These are phyloP conservation scores for Uncinocarpus reesii DNA, from an alignment of 2,329 filamentous ascomycete species.

Conservation along the genomic window DNA sequence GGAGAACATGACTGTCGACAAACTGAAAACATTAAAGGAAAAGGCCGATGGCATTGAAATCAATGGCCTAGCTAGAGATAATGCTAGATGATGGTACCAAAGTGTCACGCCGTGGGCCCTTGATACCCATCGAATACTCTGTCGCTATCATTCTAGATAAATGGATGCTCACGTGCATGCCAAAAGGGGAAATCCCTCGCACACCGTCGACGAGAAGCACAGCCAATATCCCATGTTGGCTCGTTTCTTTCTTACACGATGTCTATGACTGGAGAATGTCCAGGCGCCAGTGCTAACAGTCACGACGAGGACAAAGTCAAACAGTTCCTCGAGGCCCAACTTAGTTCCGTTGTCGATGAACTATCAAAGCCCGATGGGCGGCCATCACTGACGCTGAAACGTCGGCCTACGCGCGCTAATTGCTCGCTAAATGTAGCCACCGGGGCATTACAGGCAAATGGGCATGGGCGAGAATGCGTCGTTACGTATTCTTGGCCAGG, in stretches of 20 bases:
- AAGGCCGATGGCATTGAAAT: no score
- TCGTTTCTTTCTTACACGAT: not conserved
- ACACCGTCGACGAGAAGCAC: no score
- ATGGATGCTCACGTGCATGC: no score
- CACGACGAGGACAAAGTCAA: conserved; percentile 19
- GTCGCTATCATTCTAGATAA: no score
- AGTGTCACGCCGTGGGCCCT: no score
- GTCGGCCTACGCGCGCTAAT: conserved; percentile 18
- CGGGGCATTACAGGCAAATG: conserved; percentile 22
- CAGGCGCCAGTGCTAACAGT: not conserved
- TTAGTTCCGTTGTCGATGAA: conserved; percentile 23
- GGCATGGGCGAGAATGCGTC: conserved; percentile 7
- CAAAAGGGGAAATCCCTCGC: no score
- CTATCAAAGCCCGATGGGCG: conserved; percentile 22
- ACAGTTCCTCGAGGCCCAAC: conserved; percentile 24
- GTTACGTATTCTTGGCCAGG: conserved; percentile 46
- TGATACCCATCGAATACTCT: no score
- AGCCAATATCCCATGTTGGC: not conserved
- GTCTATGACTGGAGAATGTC: not conserved
- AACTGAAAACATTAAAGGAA: no score
- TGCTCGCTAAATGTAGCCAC: conserved; percentile 25
- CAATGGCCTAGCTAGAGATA: no score
- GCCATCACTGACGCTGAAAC: conserved; percentile 22
- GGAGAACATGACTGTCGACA: no score
- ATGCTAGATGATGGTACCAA: no score